Evolutionary conservation across 805 yeast genomes (phyloP).

Genomic region (Kodamaea jinghongensis): DNA sequence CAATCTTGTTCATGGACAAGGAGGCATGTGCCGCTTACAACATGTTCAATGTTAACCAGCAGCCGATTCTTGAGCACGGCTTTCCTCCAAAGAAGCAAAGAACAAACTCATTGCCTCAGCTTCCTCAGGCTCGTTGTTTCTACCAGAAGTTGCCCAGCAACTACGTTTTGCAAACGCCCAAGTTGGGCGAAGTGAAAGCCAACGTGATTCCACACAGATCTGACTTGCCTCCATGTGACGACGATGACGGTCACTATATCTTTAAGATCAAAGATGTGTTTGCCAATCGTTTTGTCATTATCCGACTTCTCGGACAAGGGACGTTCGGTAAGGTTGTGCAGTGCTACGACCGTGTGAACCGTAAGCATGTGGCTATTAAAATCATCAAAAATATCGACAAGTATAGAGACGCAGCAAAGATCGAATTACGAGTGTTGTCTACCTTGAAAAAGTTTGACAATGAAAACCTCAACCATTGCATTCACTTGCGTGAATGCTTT

Average conservation of each 20-base stretch:
- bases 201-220: slow-evolving; percentile 35
- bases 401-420: slow-evolving; percentile 92
- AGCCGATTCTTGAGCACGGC: background rate
- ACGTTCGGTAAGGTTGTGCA: slow-evolving; percentile 89
- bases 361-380: slow-evolving; percentile 79
- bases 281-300: slow-evolving; percentile 73
- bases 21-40: slow-evolving; percentile 43
- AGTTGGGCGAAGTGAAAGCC: slow-evolving; percentile 40
- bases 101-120: slow-evolving; percentile 43
- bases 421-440: slow-evolving; percentile 80
- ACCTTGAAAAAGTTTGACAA: slow-evolving; percentile 73
- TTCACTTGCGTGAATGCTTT: slow-evolving; percentile 83
- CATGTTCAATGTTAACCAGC: slow-evolving; percentile 29
- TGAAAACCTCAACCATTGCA: slow-evolving; percentile 66
- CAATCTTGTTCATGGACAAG: slow-evolving; percentile 31
- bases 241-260: slow-evolving; percentile 73
- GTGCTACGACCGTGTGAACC: slow-evolving; percentile 65
- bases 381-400: slow-evolving; percentile 89
- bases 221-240: slow-evolving; percentile 48
- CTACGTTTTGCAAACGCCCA: slow-evolving; percentile 35
- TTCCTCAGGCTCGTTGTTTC: slow-evolving; percentile 43
- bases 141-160: slow-evolving; percentile 38
- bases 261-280: slow-evolving; percentile 56
- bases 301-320: slow-evolving; percentile 80
- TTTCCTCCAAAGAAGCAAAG: slow-evolving; percentile 33